Base-by-base conservation (phyloP, 164 flowering plant species). In the Pachysandra terminalis region DNA sequence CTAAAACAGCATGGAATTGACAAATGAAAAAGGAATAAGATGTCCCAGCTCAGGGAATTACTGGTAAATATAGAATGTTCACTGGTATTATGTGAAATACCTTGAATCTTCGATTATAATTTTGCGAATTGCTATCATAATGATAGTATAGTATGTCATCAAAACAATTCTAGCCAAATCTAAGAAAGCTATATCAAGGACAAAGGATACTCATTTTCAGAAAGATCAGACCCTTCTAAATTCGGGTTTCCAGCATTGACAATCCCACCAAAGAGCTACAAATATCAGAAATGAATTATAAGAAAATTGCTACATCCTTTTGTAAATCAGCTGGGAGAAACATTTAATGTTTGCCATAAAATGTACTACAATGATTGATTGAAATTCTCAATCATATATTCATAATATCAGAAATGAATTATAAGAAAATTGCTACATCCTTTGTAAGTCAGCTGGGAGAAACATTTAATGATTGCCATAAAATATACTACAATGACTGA, bases 161-260 rank as follows among this genome's bases (percentile, higher is more conserved):
- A 45, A 45, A 12, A 26, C 19, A 7, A 26, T 28, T 21, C 15
- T 17, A 57, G 5, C 0, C 6, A 35, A 45, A 41, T n/a, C 23
- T 2, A 56, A 56, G 64, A 59, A 24, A 65, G 24, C 28, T n/a
- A n/a, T n/a, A n/a, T n/a, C n/a, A n/a, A n/a, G n/a, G n/a, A n/a
- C n/a, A n/a, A 83, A 91, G 97, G 97, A 95, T 95, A 95, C 97
- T 92, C 96, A 69, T 86, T 72, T 27, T 84, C 93, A 68, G 71
- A 69, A 59, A 95, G 86, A 62, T 80, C 89, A 35, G 97, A 87
- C 57, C 61, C 75, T 17, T 74, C 81, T 78, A 95, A 71, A 13
- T 76, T 70, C 21, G 88, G 61, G 74, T 95, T 90, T 67, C 96
- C 99, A 75, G 79, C 79, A 79, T 89, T 87, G 52, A 95, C 97